Conservation (phyloP, 2,329 filamentous ascomycete genomes). For the Fusarium buxicola region DNA sequence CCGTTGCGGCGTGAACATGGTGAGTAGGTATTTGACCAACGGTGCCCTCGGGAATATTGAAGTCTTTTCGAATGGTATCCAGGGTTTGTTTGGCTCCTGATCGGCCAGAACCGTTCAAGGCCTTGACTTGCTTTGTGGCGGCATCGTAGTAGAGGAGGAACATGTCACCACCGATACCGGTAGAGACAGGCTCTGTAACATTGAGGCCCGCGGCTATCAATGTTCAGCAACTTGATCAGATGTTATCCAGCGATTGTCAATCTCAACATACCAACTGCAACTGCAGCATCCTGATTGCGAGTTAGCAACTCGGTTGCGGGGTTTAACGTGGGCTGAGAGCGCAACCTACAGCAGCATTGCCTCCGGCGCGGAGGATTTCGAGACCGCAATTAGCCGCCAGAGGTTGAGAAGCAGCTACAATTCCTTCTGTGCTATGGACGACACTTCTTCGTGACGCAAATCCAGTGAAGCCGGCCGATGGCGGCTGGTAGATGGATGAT, state of each 20-base stretch:
- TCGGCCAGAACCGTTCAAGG: conserved; percentile 94
- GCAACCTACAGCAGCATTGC: conserved; percentile 86
- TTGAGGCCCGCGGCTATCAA: conserved; percentile 84
- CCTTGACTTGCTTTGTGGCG: conserved; percentile 81
- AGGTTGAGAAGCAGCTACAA: conserved; percentile 90
- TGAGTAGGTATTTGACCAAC: conserved; percentile 74
- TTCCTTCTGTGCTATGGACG: conserved; percentile 92
- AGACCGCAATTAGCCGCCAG: conserved; percentile 90
- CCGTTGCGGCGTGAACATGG: conserved; percentile 84
- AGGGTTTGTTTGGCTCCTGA: conserved; percentile 76
- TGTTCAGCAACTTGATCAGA: background rate
- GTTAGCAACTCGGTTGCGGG: conserved; percentile 9
- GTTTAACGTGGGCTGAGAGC: too few species aligned
- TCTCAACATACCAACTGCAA: conserved; percentile 78
- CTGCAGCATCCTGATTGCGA: conserved; percentile 82
- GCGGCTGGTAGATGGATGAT: conserved; percentile 59
- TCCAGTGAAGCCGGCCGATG: conserved; percentile 65
- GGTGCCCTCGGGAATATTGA: conserved; percentile 72
- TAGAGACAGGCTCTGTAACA: conserved; percentile 91
- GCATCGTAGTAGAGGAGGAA: conserved; percentile 95
- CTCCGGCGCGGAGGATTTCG: conserved; percentile 84
- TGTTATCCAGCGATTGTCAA: accelerated
- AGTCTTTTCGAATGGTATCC: conserved; percentile 74
- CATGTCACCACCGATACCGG: conserved; percentile 96
- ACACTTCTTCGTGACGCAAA: conserved; percentile 88